phyloP scores from a whole-genome alignment of 2,329 filamentous ascomycete species.

The Ceratocystis papillata region DNA sequence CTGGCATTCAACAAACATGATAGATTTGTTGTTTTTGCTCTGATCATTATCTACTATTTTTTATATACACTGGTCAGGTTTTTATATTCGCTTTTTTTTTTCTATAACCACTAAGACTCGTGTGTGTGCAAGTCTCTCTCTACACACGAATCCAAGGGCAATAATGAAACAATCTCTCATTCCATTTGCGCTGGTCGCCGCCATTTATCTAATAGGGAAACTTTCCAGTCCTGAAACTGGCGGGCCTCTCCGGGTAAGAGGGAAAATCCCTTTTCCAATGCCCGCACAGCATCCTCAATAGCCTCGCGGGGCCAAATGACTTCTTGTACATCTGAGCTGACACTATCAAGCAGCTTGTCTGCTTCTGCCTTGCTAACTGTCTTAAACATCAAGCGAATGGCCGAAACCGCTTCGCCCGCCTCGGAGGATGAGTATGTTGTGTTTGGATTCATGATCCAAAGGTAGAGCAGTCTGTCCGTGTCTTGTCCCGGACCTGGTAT shows the following conservation, averaged over 20 bases:
- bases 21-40: slow-evolving; percentile 15
- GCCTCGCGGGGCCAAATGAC: slow-evolving; percentile 43
- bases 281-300: slow-evolving; percentile 36
- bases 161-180: neutral
- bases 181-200: neutral
- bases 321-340: slow-evolving; percentile 49
- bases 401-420: slow-evolving; percentile 30
- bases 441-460: slow-evolving; percentile 48
- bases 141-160: too few species aligned
- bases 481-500: neutral
- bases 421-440: slow-evolving; percentile 42
- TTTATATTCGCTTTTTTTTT: slow-evolving; percentile 9
- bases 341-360: slow-evolving; percentile 39
- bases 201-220: slow-evolving; percentile 51
- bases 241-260: slow-evolving; percentile 47
- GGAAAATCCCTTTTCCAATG: slow-evolving; percentile 39
- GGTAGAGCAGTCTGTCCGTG: slow-evolving; percentile 32
- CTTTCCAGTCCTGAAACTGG: slow-evolving; percentile 54
- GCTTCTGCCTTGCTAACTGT: slow-evolving; percentile 37
- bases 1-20: slow-evolving; percentile 15
- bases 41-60: slow-evolving; percentile 1
- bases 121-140: neutral
- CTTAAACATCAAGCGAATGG: slow-evolving; percentile 46
- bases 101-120: neutral
- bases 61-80: too few species aligned